Evolutionary conservation across 352 stramenopile genomes (phyloP).

Genomic region (Phytopythium boreale): DNA sequence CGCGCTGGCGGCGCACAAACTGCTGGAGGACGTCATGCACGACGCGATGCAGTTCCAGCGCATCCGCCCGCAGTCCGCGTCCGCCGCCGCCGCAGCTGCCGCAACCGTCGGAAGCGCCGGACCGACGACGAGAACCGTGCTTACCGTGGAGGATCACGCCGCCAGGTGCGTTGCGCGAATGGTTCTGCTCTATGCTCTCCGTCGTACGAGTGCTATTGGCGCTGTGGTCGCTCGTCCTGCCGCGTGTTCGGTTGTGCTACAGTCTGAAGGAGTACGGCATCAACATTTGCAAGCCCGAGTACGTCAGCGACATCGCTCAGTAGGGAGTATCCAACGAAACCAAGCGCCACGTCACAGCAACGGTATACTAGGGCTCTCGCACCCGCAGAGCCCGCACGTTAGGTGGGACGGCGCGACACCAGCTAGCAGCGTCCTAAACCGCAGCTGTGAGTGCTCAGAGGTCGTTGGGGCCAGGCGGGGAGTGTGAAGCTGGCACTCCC

Average conservation of each 20-base stretch:
- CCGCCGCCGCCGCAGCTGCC: conserved; percentile 7
- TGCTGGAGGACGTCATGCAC: conserved; percentile 76
- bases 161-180: conserved; percentile 12
- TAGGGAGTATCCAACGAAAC: too few relatives aligned
- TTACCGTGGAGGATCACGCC: conserved; percentile 76
- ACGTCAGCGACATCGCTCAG: conserved; percentile 61
- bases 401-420: too few relatives aligned
- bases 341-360: neutral
- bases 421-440: too few relatives aligned
- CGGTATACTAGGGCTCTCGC: too few relatives aligned
- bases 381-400: too few relatives aligned
- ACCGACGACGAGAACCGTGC: conserved; percentile 23
- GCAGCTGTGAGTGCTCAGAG: too few relatives aligned
- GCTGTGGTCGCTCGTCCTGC: too few relatives aligned
- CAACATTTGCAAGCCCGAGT: conserved; percentile 79
- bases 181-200: too few relatives aligned
- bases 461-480: too few relatives aligned
- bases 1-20: conserved; percentile 71
- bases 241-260: neutral
- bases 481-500: too few relatives aligned
- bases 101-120: conserved; percentile 5
- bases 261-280: conserved; percentile 81
- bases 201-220: too few relatives aligned
- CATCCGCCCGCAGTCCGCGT: conserved; percentile 40
- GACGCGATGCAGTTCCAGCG: conserved; percentile 81